Base-by-base conservation (phyloP, 2,329 filamentous ascomycete species). In the Gnomoniopsis sp. region DNA sequence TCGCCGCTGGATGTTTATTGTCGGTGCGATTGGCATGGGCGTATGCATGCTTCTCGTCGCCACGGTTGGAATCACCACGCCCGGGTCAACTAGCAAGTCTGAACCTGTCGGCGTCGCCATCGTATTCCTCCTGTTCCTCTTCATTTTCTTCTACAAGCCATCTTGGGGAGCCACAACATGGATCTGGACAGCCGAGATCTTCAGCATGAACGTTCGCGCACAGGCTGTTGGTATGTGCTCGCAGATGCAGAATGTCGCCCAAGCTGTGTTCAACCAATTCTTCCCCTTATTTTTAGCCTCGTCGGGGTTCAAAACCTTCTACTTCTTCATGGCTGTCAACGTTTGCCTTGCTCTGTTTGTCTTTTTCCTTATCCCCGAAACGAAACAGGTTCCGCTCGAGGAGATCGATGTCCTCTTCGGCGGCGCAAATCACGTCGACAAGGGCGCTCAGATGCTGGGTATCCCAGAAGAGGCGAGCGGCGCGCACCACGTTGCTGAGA, bases 171-270 rank as follows among this genome's bases (percentile, higher is more conserved):
- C 84, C 10, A 87, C 85, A 2, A 81, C 83, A 8, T 88, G 85
- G 85, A 88, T 88, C 68, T 88, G 83, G 82, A 88, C 85, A 0
- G 78, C 83, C 1, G 85, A 88, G 64, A 75, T 88, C 56, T 88
- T 88, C 74, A 83, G 79, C 58, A 87, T 88, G 83, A 88, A 88
- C 70, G 82, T 88, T n/a, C 83, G 85, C 58, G 84, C 85, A 3
- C 85, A 88, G 69, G 86, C 85, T n/a, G 84, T 88, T 2, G 85
- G 84, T 57, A 88, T 88, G 85, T 84, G 71, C 64, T 75, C 74
- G 36, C 76, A 83, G 68, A 80, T 74, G 57, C 81, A 83, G 64
- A 83, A 88, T 67, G 81, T 88, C 48, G 84, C 84, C 65, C 87
- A 88, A 69, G 79, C 79, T 48, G 48, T 62, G 64, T 81, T 88